These are phyloP conservation scores for Chenopodium album DNA, from an alignment of 148 eudicot genomes.

Conservation along the genomic window DNA sequence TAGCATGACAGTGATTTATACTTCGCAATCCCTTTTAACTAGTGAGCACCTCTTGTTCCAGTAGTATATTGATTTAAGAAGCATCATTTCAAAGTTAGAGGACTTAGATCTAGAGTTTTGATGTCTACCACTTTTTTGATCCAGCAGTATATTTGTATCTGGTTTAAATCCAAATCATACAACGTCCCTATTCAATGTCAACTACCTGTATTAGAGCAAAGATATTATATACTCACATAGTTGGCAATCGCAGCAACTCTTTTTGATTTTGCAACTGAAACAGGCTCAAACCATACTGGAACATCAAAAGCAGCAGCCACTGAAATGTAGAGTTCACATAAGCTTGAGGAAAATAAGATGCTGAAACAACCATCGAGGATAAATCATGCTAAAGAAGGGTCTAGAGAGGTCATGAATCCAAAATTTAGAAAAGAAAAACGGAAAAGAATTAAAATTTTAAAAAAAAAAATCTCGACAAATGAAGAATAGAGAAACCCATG, in stretches of 20 bases:
- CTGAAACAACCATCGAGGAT: background rate
- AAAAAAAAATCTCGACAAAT: background rate
- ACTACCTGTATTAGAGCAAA: background rate
- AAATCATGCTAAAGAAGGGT: background rate
- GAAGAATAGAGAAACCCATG: background rate
- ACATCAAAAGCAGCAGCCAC: slow-evolving; percentile 67
- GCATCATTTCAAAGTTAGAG: background rate
- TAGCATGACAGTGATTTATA: background rate
- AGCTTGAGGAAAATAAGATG: background rate
- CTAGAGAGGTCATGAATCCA: background rate
- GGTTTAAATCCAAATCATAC: background rate
- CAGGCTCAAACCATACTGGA: slow-evolving; percentile 99
- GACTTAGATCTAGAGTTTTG: background rate
- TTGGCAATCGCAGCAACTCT: slow-evolving; percentile 66
- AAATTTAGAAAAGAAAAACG: background rate
- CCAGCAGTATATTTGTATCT: slow-evolving; percentile 1
- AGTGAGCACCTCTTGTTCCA: background rate
- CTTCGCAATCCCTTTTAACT: background rate
- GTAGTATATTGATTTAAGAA: background rate
- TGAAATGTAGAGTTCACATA: slow-evolving; percentile 33
- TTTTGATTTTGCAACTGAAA: slow-evolving; percentile 82
- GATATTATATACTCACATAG: slow-evolving; percentile 53
- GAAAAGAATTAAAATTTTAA: background rate
- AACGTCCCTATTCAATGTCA: background rate
- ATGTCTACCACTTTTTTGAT: background rate